Evolutionary conservation across 768 basidiomycete genomes (phyloP), one percentile per base, ranked within the genome.

Genomic region (Symmetrospora coprosmae): DNA sequence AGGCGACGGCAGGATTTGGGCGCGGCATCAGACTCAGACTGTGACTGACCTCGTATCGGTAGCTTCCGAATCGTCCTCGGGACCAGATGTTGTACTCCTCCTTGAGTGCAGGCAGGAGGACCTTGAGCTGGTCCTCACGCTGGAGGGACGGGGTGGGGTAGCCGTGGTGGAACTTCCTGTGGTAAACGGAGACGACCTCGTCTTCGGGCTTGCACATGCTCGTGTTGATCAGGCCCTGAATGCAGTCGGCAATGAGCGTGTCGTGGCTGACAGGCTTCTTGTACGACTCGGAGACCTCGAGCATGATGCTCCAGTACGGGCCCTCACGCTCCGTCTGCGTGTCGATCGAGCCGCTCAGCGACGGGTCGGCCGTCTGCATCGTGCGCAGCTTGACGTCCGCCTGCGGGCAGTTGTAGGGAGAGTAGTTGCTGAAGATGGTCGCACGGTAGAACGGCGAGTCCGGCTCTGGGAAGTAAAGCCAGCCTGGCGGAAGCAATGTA

Each of bases 351-450:
- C 53, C 62, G 9, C 66, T 60, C 25, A 71, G 60, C 2, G 59
- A 61, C 1, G 72, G 69, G 62, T 72, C 70, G 50, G 72, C 73
- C 16, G 65, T 67, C 58, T 71, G 74, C 17, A 74, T 34, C 1
- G 74, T 75, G 41, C 67, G 65, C 14, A 74, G 68, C 61, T 66
- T 63, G 60, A 58, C 50, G 50, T 67, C 51, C 34, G 34, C 47
- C 47, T 56, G 55, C 23, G 60, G 59, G 71, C 72, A 63, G 67
- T 75, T 75, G 70, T 69, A 67, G 9, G 72, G 72, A 4, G 73
- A 73, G 64, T 75, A 75, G 69, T 74, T 74, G 61, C 71, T 72
- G 66, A 75, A 75, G 61, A 75, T 72, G 50, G 74, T 75, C 14
- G 71, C 71, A 34, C 73, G 69, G 67, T 74, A 74, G 70, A 73